These are phyloP conservation scores for Pulveroboletus sp. DNA, from an alignment of 768 basidiomycete species.

Conservation along the genomic window DNA sequence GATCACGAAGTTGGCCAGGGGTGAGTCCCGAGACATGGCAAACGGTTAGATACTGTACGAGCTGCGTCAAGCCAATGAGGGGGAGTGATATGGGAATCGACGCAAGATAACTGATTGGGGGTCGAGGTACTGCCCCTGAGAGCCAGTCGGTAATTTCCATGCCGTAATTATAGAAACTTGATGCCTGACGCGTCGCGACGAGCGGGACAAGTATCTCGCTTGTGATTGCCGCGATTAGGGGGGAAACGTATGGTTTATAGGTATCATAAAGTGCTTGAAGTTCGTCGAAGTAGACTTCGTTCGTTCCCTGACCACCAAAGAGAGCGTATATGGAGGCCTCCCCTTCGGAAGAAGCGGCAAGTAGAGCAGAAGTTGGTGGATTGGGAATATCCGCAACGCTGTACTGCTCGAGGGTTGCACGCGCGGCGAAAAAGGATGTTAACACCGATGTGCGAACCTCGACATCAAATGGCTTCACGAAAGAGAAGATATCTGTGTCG, in stretches of 20 bases:
- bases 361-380: conserved; percentile 62
- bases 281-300: conserved; percentile 98
- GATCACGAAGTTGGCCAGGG: conserved; percentile 74
- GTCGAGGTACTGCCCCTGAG: conserved; percentile 61
- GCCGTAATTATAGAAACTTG: conserved; percentile 72
- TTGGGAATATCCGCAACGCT: conserved; percentile 53
- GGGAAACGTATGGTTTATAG: conserved; percentile 80
- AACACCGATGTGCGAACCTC: conserved; percentile 77
- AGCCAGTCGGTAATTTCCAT: conserved; percentile 86
- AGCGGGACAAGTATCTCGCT: conserved; percentile 68
- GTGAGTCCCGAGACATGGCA: conserved; percentile 71
- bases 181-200: conserved; percentile 49
- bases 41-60: conserved; percentile 84
- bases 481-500: conserved; percentile 73
- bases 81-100: conserved; percentile 93
- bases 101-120: conserved; percentile 80
- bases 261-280: conserved; percentile 87
- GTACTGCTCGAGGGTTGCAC: conserved; percentile 61
- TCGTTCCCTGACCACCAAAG: conserved; percentile 97
- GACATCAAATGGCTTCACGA: conserved; percentile 69
- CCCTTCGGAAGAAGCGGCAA: conserved; percentile 56
- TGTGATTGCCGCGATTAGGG: conserved; percentile 65
- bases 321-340: conserved; percentile 82
- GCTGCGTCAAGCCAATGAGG: conserved; percentile 93
- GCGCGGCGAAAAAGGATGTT: conserved; percentile 72